Conservation (phyloP, 2,329 filamentous ascomycete species). For the Fonsecaea monophora region DNA sequence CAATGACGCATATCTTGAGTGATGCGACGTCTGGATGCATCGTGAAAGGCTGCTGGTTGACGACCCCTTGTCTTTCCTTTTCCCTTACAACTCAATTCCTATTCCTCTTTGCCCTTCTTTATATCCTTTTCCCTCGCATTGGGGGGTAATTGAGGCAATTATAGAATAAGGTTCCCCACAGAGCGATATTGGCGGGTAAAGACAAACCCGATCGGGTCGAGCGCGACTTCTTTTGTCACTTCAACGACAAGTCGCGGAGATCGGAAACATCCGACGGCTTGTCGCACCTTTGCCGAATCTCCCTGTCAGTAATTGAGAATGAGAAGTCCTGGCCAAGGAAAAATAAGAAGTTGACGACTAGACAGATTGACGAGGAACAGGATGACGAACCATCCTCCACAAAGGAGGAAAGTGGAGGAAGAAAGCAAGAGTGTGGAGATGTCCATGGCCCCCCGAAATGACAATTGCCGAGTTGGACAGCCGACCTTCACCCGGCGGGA, state of each 20-base stretch:
- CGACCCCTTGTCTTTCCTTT: neutral
- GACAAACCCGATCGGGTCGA: neutral
- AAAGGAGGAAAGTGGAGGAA: neutral
- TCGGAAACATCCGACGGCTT: neutral
- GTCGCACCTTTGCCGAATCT: neutral
- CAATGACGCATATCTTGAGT: conserved; percentile 50
- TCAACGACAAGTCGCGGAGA: neutral
- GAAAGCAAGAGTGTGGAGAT: conserved; percentile 1
- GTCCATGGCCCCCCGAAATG: neutral
- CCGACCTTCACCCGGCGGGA: conserved; percentile 10
- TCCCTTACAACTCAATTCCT: neutral
- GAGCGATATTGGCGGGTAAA: conserved; percentile 10
- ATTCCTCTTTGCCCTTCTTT: neutral
- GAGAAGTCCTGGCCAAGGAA: neutral
- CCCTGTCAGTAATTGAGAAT: neutral
- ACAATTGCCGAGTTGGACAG: conserved; percentile 13
- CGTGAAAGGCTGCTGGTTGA: neutral
- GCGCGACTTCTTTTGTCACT: neutral
- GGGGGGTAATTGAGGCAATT: neutral
- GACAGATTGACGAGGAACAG: neutral
- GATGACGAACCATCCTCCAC: neutral
- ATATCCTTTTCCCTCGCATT: neutral
- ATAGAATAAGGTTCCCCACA: neutral
- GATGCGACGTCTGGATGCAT: conserved; percentile 31
- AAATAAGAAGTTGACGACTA: neutral